Percentiles rank a stretch among this genome's conserved stretches.
Conservation (phyloP, 371 early-diverging fungal genomes). For the Saksenaea oblongispora region DNA sequence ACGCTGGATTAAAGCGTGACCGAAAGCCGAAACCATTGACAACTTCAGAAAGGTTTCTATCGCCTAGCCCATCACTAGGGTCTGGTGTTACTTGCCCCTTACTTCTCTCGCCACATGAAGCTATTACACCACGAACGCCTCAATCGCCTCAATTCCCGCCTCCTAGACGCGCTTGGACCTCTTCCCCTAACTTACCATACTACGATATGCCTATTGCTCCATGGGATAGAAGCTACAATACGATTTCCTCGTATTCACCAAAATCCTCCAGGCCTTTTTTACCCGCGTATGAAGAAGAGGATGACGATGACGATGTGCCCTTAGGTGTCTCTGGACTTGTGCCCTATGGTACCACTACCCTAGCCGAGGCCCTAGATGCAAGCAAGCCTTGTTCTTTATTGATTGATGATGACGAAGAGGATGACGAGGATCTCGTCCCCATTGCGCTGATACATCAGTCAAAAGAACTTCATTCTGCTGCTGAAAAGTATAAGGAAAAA, state of each 20-base stretch:
- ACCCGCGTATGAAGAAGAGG: conserved; percentile 7
- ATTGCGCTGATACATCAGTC: conserved; percentile 20
- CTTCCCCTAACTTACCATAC: conserved; percentile 3
- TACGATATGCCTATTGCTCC: not conserved
- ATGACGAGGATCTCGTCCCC: conserved; percentile 37
- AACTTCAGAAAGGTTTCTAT: not conserved
- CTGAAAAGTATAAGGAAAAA: conserved; percentile 43
- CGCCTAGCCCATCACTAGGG: not conserved
- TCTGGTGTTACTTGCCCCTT: not conserved
- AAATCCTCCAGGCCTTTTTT: not conserved
- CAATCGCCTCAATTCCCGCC: conserved; percentile 1
- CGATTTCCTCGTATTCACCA: not conserved
- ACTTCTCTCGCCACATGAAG: not conserved
- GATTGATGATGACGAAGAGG: conserved; percentile 30
- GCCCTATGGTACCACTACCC: conserved; percentile 1
- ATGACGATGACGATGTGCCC: conserved; percentile 27
- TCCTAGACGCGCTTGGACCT: no score
- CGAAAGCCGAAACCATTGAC: not conserved
- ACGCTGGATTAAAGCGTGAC: not conserved
- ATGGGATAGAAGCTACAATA: not conserved
- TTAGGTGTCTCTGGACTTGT: conserved; percentile 11
- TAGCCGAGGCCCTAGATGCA: not conserved
- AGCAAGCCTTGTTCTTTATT: conserved; percentile 6
- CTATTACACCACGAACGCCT: conserved; percentile 6
- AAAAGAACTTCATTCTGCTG: conserved; percentile 25